These are phyloP conservation scores for Podaxis pistillaris DNA, from an alignment of 768 basidiomycete genomes.

Conservation along the genomic window DNA sequence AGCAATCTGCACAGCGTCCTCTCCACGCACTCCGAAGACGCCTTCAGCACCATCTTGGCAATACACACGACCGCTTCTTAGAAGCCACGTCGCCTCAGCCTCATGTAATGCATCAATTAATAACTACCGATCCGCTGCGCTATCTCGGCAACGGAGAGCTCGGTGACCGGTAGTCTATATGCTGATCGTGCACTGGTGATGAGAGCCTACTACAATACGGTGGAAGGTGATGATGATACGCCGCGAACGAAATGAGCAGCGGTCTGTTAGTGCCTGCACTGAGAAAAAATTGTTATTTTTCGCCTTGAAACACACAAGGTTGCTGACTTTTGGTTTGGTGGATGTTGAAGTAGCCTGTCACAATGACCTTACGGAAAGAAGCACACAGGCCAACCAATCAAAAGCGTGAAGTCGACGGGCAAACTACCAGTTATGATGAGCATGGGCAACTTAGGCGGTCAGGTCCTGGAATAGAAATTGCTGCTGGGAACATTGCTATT, in stretches of 20 bases:
- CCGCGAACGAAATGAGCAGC: background rate
- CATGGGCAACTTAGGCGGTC: background rate
- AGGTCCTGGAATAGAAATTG: no score
- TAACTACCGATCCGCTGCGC: no score
- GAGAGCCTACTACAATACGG: no score
- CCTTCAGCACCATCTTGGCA: no score
- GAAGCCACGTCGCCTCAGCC: no score
- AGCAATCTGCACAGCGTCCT: background rate
- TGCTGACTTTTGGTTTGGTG: background rate
- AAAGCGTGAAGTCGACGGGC: background rate
- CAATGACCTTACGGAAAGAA: background rate
- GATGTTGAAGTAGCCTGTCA: background rate
- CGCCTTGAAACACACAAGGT: background rate
- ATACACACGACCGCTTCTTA: no score
- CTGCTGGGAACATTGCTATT: conserved; percentile 5
- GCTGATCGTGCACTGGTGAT: no score
- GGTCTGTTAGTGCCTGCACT: background rate
- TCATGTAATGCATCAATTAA: no score
- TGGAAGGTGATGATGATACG: no score
- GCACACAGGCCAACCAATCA: background rate
- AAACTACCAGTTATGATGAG: background rate
- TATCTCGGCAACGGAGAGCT: no score
- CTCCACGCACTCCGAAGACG: background rate
- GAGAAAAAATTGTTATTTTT: conserved; percentile 1
- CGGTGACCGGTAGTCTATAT: no score